These are phyloP conservation scores for Carallia pectinifolia DNA, from an alignment of 345 rosid species.

Conservation along the genomic window DNA sequence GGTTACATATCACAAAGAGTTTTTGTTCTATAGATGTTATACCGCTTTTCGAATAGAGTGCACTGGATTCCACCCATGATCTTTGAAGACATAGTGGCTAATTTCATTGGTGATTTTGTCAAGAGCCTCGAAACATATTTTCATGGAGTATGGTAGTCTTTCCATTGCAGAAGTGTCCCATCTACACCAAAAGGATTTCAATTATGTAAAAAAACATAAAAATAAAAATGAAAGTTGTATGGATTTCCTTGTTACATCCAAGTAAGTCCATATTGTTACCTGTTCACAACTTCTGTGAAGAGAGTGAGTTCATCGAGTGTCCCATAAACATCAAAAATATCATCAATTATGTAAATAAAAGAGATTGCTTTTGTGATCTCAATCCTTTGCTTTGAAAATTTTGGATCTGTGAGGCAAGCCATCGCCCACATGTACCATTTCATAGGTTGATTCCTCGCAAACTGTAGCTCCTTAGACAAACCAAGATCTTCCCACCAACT, in stretches of 20 bases:
- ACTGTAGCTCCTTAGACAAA: slow-evolving; percentile 36
- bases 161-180: slow-evolving; percentile 37
- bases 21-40: background rate
- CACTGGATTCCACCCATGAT: slow-evolving; percentile 39
- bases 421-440: slow-evolving; percentile 55
- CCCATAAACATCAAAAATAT: slow-evolving; percentile 51
- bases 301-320: slow-evolving; percentile 42
- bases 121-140: slow-evolving; percentile 40
- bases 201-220: too few relatives aligned
- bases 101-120: slow-evolving; percentile 36
- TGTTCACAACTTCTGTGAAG: slow-evolving; percentile 40
- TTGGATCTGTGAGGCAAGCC: slow-evolving; percentile 48
- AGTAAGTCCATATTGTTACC: slow-evolving; percentile 20
- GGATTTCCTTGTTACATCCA: too few relatives aligned
- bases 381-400: slow-evolving; percentile 40
- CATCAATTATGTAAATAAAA: slow-evolving; percentile 52
- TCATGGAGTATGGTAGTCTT: slow-evolving; percentile 35
- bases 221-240: too few relatives aligned
- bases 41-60: slow-evolving; percentile 39
- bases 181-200: background rate
- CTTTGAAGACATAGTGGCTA: slow-evolving; percentile 22
- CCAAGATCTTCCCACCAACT: slow-evolving; percentile 68
- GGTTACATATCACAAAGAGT: too few relatives aligned
- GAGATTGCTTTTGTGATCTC: slow-evolving; percentile 53
- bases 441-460: slow-evolving; percentile 52